Percentiles rank a stretch among this genome's conserved stretches.
These are phyloP conservation scores for Manihot esculenta DNA, from an alignment of 441 rosid species.

Conservation along the genomic window DNA sequence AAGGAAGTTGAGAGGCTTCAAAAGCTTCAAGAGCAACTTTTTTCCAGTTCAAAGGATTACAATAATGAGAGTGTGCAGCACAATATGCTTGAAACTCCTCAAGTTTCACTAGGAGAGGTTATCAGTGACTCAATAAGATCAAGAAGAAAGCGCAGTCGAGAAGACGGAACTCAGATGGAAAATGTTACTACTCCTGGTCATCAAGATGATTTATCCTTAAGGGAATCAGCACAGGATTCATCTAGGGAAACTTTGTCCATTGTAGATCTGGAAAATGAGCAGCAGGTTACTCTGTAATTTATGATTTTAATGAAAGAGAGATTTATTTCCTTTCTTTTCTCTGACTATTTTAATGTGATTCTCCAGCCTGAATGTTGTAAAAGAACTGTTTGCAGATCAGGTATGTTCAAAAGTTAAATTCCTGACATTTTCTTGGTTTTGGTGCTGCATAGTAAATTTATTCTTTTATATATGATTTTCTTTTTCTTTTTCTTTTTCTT, in stretches of 20 bases:
- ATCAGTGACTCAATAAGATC: constrained; percentile 27
- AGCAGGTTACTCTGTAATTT: constrained; percentile 34
- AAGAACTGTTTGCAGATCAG: constrained; percentile 33
- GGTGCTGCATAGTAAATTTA: neutral
- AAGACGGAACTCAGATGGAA: constrained; percentile 26
- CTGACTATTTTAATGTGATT: constrained; percentile 29
- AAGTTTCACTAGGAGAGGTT: constrained; percentile 27
- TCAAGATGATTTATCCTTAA: constrained; percentile 23
- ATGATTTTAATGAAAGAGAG: neutral
- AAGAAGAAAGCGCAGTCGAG: constrained; percentile 22
- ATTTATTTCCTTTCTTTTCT: neutral
- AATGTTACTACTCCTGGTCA: constrained; percentile 15
- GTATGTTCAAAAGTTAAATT: constrained; percentile 27
- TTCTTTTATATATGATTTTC: neutral
- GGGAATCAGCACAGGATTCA: constrained; percentile 26
- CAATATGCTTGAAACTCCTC: constrained; percentile 38
- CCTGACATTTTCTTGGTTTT: too few relatives aligned
- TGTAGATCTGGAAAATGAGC: constrained; percentile 24
- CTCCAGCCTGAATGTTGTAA: constrained; percentile 61
- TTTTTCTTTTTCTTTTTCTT: neutral
- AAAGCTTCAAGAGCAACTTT: constrained; percentile 39
- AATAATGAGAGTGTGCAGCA: constrained; percentile 22
- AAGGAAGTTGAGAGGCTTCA: constrained; percentile 65
- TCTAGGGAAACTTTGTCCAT: constrained; percentile 14
- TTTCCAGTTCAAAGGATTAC: constrained; percentile 23